Evolutionary conservation across 148 eudicot genomes (phyloP).

Genomic region (Mesembryanthemum crystallinum): DNA sequence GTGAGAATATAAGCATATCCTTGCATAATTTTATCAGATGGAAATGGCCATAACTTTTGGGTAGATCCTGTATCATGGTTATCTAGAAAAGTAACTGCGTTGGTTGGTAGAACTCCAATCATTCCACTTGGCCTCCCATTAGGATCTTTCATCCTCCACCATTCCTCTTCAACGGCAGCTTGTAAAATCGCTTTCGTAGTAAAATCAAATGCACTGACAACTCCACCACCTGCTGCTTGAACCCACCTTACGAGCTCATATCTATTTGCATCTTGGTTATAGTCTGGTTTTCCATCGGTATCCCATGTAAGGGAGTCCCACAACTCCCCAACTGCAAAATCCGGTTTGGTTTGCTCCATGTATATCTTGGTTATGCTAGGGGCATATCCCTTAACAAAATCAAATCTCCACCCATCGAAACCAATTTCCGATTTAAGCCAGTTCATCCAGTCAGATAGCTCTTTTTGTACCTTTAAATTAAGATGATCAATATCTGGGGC

Average conservation of each 20-base stretch:
- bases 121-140: neutral
- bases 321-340: neutral
- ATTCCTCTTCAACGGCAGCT: neutral
- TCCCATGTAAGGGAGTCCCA: neutral
- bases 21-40: constrained; percentile 44
- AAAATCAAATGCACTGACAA: neutral
- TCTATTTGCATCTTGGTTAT: neutral
- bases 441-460: too few relatives aligned
- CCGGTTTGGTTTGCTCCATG: neutral
- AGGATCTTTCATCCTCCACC: neutral
- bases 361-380: neutral
- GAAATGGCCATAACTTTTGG: constrained; percentile 43
- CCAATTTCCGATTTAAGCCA: too few relatives aligned
- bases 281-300: neutral
- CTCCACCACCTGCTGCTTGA: neutral
- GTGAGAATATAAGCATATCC: neutral
- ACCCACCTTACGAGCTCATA: neutral
- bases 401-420: neutral
- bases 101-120: constrained; percentile 48
- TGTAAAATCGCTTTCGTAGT: neutral
- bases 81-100: constrained; percentile 56
- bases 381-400: neutral
- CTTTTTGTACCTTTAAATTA: neutral
- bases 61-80: constrained; percentile 34
- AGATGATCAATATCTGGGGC: too few relatives aligned